Evolutionary conservation across 2,329 filamentous ascomycete species (phyloP).

Genomic region (Phaeosphaeria sp.): DNA sequence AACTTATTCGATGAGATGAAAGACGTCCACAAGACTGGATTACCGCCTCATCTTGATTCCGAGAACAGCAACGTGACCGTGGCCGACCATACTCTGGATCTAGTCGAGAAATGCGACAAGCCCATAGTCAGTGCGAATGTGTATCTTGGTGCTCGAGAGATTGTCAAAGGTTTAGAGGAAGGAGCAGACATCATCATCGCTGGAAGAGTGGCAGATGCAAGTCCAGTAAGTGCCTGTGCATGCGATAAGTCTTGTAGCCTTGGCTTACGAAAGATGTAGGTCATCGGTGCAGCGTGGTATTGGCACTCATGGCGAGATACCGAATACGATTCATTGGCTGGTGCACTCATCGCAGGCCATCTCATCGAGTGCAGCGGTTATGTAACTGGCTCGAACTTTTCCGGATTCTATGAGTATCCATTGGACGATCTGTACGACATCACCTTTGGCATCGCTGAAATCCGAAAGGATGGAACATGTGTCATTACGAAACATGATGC

Average conservation of each 20-base stretch:
- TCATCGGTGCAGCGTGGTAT: conserved; percentile 63
- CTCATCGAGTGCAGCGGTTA: conserved; percentile 57
- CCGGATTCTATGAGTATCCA: conserved; percentile 56
- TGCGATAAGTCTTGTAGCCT: not conserved
- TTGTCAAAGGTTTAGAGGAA: conserved; percentile 35
- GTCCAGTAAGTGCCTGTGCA: conserved; percentile 29
- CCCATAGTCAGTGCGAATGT: conserved; percentile 57
- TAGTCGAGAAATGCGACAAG: conserved; percentile 45
- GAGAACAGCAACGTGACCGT: conserved; percentile 46
- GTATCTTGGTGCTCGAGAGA: conserved; percentile 57
- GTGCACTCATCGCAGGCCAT: conserved; percentile 52
- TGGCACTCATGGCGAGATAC: conserved; percentile 61
- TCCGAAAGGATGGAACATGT: conserved; percentile 54
- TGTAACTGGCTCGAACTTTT: conserved; percentile 62
- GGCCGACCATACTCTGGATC: conserved; percentile 47
- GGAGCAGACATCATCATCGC: conserved; percentile 46
- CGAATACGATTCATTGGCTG: conserved; percentile 57
- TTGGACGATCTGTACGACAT: conserved; percentile 53
- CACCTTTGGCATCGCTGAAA: conserved; percentile 58
- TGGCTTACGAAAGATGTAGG: conserved; percentile 23
- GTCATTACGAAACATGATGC: conserved; percentile 58
- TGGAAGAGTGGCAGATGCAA: conserved; percentile 43
- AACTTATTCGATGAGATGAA: conserved; percentile 49
- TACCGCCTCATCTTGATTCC: conserved; percentile 52
- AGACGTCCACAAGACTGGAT: conserved; percentile 38